Evolutionary conservation across 805 yeast species (phyloP), one percentile per base, ranked within the genome.

Genomic region (Metschnikowia hibisci): DNA sequence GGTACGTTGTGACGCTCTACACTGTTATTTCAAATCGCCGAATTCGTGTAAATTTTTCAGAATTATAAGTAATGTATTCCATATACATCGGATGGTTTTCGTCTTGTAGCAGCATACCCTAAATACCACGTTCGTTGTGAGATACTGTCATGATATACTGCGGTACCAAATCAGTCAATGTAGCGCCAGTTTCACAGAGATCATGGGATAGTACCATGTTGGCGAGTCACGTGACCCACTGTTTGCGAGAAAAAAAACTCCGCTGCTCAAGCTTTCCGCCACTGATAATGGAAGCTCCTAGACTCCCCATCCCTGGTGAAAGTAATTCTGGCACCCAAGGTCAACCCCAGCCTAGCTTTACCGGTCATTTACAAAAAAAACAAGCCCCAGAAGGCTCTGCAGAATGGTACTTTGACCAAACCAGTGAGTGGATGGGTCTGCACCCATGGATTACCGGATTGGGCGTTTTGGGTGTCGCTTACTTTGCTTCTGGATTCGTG

Each of bases 371-470:
- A 38, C 72, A 67, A 52, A 60, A 60, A 32, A 67, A 65, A 45
- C 60, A 56, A 47, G 74, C 74, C 6, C 64, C 67, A 5, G 73
- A 69, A 51, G 73, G 77, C 11, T 62, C 73, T 3, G 68, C 71
- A 2, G 90, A 84, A 54, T 72, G 78, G 60, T 82, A 82, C 58
- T 82, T 85, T 52, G 86, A 85, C 60, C 70, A 73, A 51, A 70
- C 80, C 0, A 52, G 76, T 13, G 73, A 73, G 14, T 77, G 81
- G 63, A 72, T 81, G 77, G 78, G 86, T 6, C 76, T 80, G 39
- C 96, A 89, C 61, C 96, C 96, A 8, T 76, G 82, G 59, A 53
- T 86, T 48, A 73, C 90, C 4, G 82, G 85, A 10, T 54, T 81
- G 9, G 95, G 95, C 12, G 82, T 77, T 0, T 77, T 84, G 49